Percentiles rank a stretch among this genome's conserved stretches.
Conservation (phyloP, 768 basidiomycete species). For the Lentinula raphanica region DNA sequence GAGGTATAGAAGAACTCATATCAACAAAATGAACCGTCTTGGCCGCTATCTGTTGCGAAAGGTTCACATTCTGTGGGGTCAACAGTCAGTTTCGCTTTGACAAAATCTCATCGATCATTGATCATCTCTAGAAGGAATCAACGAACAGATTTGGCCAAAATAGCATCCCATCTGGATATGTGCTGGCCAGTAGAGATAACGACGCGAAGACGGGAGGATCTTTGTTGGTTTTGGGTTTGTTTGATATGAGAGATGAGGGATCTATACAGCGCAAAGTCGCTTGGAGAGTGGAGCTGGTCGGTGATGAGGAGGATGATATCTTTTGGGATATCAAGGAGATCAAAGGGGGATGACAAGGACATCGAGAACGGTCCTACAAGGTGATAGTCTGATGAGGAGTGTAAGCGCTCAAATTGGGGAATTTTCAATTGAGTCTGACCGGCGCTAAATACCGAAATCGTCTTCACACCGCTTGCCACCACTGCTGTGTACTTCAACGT, state of each 20-base stretch:
- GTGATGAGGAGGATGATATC: constrained; percentile 57
- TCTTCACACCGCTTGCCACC: no score
- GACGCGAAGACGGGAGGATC: constrained; percentile 30
- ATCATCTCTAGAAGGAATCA: not conserved
- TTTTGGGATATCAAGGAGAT: constrained; percentile 45
- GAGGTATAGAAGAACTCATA: constrained; percentile 20
- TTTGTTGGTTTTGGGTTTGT: constrained; percentile 23
- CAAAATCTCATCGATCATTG: no score
- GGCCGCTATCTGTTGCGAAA: constrained; percentile 20
- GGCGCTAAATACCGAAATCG: no score
- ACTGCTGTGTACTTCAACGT: no score
- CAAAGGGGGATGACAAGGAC: constrained; percentile 52
- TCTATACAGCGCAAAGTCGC: constrained; percentile 66
- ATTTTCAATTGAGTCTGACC: no score
- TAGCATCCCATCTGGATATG: constrained; percentile 54
- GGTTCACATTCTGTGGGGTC: constrained; percentile 28
- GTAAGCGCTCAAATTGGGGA: not conserved
- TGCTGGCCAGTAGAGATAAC: constrained; percentile 57
- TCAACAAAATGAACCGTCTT: constrained; percentile 22
- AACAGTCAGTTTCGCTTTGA: no score
- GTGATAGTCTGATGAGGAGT: no score
- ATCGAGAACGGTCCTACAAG: no score
- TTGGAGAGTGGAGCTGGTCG: constrained; percentile 65
- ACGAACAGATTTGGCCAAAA: constrained; percentile 56
- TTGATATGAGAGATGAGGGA: constrained; percentile 51